Percentiles rank a stretch among this genome's conserved stretches.
Conservation (phyloP, 805 yeast species). For the Blastobotrys americana region DNA sequence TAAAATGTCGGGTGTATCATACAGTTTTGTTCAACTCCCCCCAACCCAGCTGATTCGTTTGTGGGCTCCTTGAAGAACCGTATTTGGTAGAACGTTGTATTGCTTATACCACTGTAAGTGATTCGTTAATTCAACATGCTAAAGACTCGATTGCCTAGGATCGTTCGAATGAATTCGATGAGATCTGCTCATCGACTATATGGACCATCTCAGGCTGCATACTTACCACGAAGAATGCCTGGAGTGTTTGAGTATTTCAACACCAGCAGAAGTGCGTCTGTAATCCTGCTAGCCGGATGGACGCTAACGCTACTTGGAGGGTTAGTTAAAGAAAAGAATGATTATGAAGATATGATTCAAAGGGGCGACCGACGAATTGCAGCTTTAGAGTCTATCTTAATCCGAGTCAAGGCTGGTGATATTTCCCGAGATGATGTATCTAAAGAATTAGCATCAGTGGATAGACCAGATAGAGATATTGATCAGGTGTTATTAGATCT, state of each 20-base stretch:
- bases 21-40: no score
- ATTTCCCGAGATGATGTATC: not conserved
- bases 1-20: no score
- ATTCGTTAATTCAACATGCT: no score
- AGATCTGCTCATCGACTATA: not conserved
- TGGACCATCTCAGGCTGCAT: slow-evolving; percentile 1
- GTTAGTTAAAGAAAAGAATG: slow-evolving; percentile 38
- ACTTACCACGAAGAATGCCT: slow-evolving; percentile 3
- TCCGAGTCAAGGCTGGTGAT: not conserved
- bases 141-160: no score
- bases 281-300: slow-evolving; percentile 37
- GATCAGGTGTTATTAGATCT: not conserved
- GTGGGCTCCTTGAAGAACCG: no score
- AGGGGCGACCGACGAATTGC: slow-evolving; percentile 33
- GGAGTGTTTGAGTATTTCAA: slow-evolving; percentile 1
- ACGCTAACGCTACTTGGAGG: slow-evolving; percentile 43
- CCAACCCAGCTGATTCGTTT: no score
- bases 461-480: not conserved
- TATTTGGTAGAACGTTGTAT: no score
- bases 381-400: not conserved
- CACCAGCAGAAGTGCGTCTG: slow-evolving; percentile 30
- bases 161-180: no score
- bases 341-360: slow-evolving; percentile 35
- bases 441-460: not conserved
- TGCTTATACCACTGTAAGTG: no score